Conservation (phyloP, 2,329 filamentous ascomycete genomes). For the Chrysoporthe cubensis region DNA sequence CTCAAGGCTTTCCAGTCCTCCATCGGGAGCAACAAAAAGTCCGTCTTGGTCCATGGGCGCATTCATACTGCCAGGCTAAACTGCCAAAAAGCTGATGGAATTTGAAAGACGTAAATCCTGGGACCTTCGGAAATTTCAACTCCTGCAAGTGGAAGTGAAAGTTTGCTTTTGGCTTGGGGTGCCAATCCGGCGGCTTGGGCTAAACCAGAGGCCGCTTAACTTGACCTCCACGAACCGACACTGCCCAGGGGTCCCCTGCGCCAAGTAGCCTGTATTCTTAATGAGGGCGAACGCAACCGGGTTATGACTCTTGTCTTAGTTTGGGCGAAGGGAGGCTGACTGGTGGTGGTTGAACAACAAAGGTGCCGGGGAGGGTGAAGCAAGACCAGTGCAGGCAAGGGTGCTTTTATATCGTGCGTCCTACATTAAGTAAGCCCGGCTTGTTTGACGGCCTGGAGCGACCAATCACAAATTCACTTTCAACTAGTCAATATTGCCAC, state of each 20-base stretch:
- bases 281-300: no score
- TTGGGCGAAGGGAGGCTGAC: no score
- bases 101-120: not conserved
- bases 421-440: no score
- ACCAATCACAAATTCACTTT: no score
- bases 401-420: no score
- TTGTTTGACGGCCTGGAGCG: no score
- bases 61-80: not conserved
- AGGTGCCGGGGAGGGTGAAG: no score
- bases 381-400: no score
- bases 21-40: conserved; percentile 9
- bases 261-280: no score
- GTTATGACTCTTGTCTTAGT: no score
- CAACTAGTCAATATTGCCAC: no score
- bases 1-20: conserved; percentile 6
- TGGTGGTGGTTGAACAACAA: no score
- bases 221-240: not conserved
- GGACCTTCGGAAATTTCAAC: conserved; percentile 4
- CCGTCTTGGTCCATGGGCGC: not conserved
- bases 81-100: not conserved
- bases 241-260: not conserved
- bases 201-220: not conserved
- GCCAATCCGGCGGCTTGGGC: not conserved
- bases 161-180: not conserved
- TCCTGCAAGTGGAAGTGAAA: not conserved